Percentiles rank a stretch among this genome's conserved stretches.
Conservation (phyloP, 495 filamentous ascomycete genomes). For the Annulohypoxylon stygium region DNA sequence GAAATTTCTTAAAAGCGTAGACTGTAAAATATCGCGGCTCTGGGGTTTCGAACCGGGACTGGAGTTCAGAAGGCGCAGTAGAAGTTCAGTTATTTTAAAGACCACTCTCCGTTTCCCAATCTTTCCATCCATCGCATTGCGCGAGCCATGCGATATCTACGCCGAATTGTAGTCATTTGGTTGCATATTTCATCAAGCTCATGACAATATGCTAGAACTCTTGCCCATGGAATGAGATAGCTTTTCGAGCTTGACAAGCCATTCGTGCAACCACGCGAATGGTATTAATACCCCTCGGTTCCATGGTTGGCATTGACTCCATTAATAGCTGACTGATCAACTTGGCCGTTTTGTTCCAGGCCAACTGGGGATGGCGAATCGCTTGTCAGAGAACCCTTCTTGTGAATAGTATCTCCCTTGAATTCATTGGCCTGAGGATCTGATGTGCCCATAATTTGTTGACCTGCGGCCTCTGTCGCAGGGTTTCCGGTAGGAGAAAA, state of each 20-base stretch:
- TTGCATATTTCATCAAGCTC: slow-evolving; percentile 7
- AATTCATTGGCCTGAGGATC: slow-evolving; percentile 16
- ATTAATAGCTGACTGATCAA: slow-evolving; percentile 27
- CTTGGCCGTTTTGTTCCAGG: slow-evolving; percentile 7
- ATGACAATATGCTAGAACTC: slow-evolving; percentile 11
- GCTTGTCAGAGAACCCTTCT: slow-evolving; percentile 31
- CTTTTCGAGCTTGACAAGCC: slow-evolving; percentile 6
- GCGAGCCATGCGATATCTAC: slow-evolving; percentile 6
- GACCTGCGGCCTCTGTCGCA: slow-evolving; percentile 21
- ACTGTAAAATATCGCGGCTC: slow-evolving; percentile 7
- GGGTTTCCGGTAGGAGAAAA: slow-evolving; percentile 68
- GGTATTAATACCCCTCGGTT: slow-evolving; percentile 25
- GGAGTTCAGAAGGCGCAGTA: slow-evolving; percentile 7
- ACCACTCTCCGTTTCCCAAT: not conserved
- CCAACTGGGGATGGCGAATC: slow-evolving; percentile 19
- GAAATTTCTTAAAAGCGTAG: slow-evolving; percentile 18
- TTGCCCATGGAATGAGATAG: slow-evolving; percentile 9
- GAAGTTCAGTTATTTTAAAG: slow-evolving; percentile 17
- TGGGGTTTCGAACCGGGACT: not conserved
- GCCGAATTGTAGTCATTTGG: slow-evolving; percentile 1
- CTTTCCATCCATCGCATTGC: not conserved
- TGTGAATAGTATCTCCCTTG: slow-evolving; percentile 17
- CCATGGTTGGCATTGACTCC: slow-evolving; percentile 24
- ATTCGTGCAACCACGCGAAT: slow-evolving; percentile 1
- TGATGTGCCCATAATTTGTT: slow-evolving; percentile 13